These are phyloP conservation scores for Fusarium sp. DNA, from an alignment of 2,329 filamentous ascomycete genomes.

Conservation along the genomic window DNA sequence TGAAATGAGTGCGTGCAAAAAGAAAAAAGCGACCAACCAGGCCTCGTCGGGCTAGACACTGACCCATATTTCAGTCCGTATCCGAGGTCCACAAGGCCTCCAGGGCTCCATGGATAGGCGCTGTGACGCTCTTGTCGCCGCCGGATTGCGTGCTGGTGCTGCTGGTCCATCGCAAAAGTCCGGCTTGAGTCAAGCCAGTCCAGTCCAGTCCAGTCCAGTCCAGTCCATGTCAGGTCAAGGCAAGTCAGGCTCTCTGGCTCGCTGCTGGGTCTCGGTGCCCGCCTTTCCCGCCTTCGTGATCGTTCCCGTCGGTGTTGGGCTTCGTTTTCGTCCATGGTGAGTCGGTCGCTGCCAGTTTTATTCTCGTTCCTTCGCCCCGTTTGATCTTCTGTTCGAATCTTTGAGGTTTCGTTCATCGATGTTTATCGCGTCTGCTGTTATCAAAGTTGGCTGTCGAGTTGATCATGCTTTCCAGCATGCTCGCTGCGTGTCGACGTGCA, in stretches of 20 bases:
- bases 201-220: constrained; percentile 35
- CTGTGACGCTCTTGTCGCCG: constrained; percentile 42
- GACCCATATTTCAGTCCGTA: constrained; percentile 44
- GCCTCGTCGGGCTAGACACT: constrained; percentile 31
- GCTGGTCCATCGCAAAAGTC: constrained; percentile 17
- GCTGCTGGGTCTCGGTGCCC: constrained; percentile 34
- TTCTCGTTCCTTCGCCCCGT: constrained; percentile 4
- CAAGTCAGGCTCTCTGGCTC: constrained; percentile 32
- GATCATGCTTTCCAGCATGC: background rate
- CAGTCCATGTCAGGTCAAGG: constrained; percentile 36
- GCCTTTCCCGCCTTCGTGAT: constrained; percentile 35
- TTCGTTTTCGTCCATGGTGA: constrained; percentile 37
- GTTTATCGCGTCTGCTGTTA: background rate
- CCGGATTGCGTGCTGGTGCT: constrained; percentile 44
- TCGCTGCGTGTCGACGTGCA: constrained; percentile 18
- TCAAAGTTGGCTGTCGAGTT: background rate
- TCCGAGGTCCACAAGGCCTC: constrained; percentile 35
- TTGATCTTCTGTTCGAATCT: background rate
- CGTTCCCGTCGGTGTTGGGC: constrained; percentile 27
- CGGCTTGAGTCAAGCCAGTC: constrained; percentile 40
- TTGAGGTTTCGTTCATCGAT: background rate
- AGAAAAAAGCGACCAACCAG: constrained; percentile 42
- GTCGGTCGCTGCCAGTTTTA: constrained; percentile 25
- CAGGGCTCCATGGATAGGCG: constrained; percentile 37
- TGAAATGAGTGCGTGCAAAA: constrained; percentile 34